A percentile compares a stretch with the other conserved stretches of the same genome.
Conservation (phyloP, 2,329 filamentous ascomycete species). For the Monascus ruber region DNA sequence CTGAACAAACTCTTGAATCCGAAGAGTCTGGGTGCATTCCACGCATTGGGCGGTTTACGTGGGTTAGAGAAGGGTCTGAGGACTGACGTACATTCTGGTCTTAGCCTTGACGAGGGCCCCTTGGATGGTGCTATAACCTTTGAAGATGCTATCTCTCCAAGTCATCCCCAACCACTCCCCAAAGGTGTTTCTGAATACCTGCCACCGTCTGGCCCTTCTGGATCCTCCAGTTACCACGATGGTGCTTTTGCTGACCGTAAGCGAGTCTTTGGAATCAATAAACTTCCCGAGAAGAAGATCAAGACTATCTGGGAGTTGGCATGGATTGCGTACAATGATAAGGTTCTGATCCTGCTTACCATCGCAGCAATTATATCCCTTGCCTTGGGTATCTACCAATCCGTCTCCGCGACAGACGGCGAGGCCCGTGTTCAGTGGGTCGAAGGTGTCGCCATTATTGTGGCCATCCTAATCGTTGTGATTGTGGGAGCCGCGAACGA, state of each 20-base stretch:
- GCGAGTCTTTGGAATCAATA: slow-evolving; percentile 58
- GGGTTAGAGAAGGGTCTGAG: slow-evolving; percentile 65
- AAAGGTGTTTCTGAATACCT: slow-evolving; percentile 17
- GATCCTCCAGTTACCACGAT: slow-evolving; percentile 10
- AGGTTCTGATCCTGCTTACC: slow-evolving; percentile 61
- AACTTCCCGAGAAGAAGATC: slow-evolving; percentile 55
- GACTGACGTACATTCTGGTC: slow-evolving; percentile 52
- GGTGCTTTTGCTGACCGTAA: slow-evolving; percentile 51
- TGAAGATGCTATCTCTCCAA: slow-evolving; percentile 43
- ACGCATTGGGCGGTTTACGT: slow-evolving; percentile 59
- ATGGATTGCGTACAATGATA: slow-evolving; percentile 77
- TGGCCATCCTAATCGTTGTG: slow-evolving; percentile 65
- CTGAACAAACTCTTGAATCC: slow-evolving; percentile 68
- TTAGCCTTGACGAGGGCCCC: slow-evolving; percentile 57
- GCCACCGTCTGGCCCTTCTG: slow-evolving; percentile 2
- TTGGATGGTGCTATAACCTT: slow-evolving; percentile 57
- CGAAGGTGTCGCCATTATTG: slow-evolving; percentile 68
- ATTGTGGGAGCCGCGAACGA: slow-evolving; percentile 68
- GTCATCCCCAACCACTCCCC: slow-evolving; percentile 8
- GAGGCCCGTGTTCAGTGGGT: slow-evolving; percentile 62
- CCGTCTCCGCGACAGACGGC: slow-evolving; percentile 45
- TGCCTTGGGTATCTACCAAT: slow-evolving; percentile 63
- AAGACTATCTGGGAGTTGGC: slow-evolving; percentile 59
- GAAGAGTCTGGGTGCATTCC: slow-evolving; percentile 64
- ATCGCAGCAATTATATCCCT: slow-evolving; percentile 63